These are phyloP conservation scores for Phytophthora sojae DNA, from an alignment of 352 stramenopile genomes.

Conservation along the genomic window DNA sequence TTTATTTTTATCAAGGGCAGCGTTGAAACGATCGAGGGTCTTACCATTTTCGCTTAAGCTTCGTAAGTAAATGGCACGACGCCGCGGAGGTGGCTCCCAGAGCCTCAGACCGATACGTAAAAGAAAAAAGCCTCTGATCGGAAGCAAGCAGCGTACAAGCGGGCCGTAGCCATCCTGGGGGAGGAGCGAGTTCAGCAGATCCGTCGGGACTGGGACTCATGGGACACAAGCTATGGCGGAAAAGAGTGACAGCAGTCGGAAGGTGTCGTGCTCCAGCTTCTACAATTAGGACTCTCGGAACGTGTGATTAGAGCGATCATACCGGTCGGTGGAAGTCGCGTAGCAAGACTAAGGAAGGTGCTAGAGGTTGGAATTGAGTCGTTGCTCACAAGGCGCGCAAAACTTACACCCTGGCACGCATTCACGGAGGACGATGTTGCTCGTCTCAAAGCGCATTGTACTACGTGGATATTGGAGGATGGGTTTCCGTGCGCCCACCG, in stretches of 20 bases:
- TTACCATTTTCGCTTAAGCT: background rate
- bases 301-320: constrained; percentile 7
- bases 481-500: constrained; percentile 12
- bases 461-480: constrained; percentile 16
- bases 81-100: too few species aligned
- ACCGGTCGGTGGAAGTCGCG: constrained; percentile 4
- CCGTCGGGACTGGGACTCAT: constrained; percentile 1
- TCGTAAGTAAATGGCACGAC: too few species aligned
- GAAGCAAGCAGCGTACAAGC: constrained; percentile 1
- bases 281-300: constrained; percentile 8
- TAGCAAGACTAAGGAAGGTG: constrained; percentile 5
- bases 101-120: too few species aligned
- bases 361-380: background rate
- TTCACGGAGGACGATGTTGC: constrained; percentile 6
- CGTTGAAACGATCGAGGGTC: background rate
- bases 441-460: constrained; percentile 5
- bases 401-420: constrained; percentile 2
- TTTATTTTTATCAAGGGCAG: background rate
- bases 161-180: background rate
- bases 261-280: constrained; percentile 1
- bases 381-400: background rate
- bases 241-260: constrained; percentile 8
- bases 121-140: too few species aligned
- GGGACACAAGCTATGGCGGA: background rate
- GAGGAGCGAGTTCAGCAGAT: constrained; percentile 1